These are phyloP conservation scores for Asparagopsis taxiformis DNA, from an alignment of 31 red algal species.

Conservation along the genomic window DNA sequence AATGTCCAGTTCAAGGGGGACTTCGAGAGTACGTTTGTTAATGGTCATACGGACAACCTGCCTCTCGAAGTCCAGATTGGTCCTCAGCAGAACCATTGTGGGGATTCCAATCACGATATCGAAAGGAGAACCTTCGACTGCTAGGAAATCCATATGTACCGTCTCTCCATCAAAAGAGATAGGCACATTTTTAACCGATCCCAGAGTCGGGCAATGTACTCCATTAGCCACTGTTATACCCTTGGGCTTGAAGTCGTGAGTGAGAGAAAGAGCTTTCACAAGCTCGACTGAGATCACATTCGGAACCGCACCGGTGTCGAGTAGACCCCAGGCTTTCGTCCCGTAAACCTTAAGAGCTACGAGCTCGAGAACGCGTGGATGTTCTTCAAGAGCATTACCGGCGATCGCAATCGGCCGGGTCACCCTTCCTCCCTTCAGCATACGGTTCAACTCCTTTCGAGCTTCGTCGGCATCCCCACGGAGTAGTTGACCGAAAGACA, in stretches of 20 bases:
- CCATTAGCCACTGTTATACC: slow-evolving; percentile 4
- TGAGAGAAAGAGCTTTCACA: slow-evolving; percentile 2
- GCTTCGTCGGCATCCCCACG: too few relatives aligned
- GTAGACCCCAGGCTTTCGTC: neutral
- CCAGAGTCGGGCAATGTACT: neutral
- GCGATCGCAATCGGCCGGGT: neutral
- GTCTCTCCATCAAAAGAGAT: slow-evolving; percentile 9
- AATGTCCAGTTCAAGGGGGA: neutral
- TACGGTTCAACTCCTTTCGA: too few relatives aligned
- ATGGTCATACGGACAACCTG: neutral
- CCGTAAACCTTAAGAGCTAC: slow-evolving; percentile 3
- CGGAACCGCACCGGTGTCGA: slow-evolving; percentile 15
- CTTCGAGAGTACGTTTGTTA: neutral
- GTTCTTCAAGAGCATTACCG: too few relatives aligned
- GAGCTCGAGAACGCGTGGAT: neutral
- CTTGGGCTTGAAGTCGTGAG: neutral
- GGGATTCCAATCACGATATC: neutral
- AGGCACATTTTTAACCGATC: neutral
- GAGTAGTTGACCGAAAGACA: too few relatives aligned
- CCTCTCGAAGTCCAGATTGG: neutral
- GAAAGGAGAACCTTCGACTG: neutral
- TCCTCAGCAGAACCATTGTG: neutral
- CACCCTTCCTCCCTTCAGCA: too few relatives aligned
- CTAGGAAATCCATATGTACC: slow-evolving; percentile 4
- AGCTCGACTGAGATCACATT: slow-evolving; percentile 14